Conservation (phyloP, 805 yeast species). For the Zygosaccharomyces rouxii region DNA sequence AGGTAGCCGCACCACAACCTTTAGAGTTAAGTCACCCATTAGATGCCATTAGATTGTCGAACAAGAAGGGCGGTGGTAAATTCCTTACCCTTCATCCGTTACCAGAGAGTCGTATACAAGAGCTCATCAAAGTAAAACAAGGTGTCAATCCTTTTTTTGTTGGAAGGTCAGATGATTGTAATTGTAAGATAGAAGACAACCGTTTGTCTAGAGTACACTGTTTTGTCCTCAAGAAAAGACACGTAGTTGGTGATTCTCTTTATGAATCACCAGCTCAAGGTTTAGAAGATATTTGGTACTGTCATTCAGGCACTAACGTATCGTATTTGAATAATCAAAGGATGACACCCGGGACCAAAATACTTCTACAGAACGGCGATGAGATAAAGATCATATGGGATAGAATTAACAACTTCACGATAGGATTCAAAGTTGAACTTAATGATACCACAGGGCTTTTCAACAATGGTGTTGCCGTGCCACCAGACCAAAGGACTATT, state of each 20-base stretch:
- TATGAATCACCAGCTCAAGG: conserved; percentile 72
- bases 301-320: conserved; percentile 76
- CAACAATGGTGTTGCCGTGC: conserved; percentile 41
- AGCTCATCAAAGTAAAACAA: conserved; percentile 57
- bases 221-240: conserved; percentile 56
- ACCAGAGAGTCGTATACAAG: conserved; percentile 41
- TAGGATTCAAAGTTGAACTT: conserved; percentile 51
- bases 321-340: conserved; percentile 62
- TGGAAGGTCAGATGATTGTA: conserved; percentile 66
- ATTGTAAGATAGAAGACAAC: conserved; percentile 60
- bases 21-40: conserved; percentile 10
- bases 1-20: conserved; percentile 11
- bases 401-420: conserved; percentile 43
- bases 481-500: conserved; percentile 16
- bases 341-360: conserved; percentile 60
- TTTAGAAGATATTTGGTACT: conserved; percentile 70
- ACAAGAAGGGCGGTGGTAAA: conserved; percentile 42
- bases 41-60: conserved; percentile 9
- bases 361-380: conserved; percentile 61
- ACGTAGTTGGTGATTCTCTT: conserved; percentile 52
- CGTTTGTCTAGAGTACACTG: conserved; percentile 86
- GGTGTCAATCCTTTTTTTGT: conserved; percentile 63
- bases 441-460: conserved; percentile 62
- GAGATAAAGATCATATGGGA: conserved; percentile 63
- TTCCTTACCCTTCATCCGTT: conserved; percentile 58